Percentiles rank a stretch among this genome's conserved stretches.
Conservation (phyloP, 306 rosid genomes). For the Sicyos edulis region DNA sequence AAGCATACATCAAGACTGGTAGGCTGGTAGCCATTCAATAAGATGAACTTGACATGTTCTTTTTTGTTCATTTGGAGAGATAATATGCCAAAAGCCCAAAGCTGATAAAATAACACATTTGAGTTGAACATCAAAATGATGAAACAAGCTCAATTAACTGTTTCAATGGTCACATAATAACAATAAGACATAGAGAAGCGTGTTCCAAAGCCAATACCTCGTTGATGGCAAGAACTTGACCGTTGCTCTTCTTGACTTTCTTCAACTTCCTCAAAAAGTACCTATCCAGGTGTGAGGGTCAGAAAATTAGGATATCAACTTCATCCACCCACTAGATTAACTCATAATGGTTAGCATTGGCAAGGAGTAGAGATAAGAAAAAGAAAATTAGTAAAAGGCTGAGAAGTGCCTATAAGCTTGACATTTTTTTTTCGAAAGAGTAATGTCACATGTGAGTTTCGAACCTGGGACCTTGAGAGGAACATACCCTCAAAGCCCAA, state of each 20-base stretch:
- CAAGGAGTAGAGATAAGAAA: too few relatives aligned
- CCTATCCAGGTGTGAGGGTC: constrained; percentile 28
- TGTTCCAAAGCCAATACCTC: constrained; percentile 41
- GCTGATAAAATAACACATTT: background rate
- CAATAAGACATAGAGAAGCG: too few relatives aligned
- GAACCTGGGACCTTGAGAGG: too few relatives aligned
- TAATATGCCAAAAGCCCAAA: background rate
- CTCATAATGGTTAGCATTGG: too few relatives aligned
- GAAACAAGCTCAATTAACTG: background rate
- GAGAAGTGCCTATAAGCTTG: too few relatives aligned
- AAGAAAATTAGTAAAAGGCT: too few relatives aligned
- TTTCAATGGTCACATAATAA: background rate
- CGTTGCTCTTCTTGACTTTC: too few relatives aligned
- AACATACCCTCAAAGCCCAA: too few relatives aligned
- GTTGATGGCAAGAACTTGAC: constrained; percentile 52
- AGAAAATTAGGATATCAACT: background rate
- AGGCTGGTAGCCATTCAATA: background rate
- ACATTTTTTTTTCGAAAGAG: too few relatives aligned
- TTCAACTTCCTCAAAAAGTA: constrained; percentile 53
- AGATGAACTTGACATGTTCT: background rate
- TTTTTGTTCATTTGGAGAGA: background rate
- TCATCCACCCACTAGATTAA: background rate
- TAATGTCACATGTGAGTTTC: too few relatives aligned
- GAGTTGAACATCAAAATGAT: background rate
- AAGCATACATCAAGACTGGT: background rate